phyloP scores from a whole-genome alignment of 2,329 filamentous ascomycete species.

The Ceratocystis destructans region DNA sequence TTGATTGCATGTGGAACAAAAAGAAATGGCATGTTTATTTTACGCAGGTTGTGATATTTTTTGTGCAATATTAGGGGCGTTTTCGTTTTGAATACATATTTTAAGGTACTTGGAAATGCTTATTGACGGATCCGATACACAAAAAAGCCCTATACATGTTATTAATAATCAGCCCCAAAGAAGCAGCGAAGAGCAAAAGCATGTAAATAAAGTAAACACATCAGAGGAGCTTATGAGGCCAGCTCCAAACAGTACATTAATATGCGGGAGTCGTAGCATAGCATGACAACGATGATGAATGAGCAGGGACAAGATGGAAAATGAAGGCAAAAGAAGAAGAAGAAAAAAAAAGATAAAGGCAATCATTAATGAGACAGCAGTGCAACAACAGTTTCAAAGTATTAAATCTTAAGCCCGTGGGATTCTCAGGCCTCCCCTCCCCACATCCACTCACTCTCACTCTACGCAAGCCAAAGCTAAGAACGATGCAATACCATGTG shows the following conservation, averaged over 20 bases:
- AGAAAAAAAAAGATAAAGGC: neutral
- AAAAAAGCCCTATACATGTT: neutral
- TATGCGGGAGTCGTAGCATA: neutral
- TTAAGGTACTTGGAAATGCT: neutral
- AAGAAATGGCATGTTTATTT: neutral
- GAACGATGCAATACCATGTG: neutral
- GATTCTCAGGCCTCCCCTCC: neutral
- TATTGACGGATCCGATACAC: neutral
- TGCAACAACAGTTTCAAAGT: constrained; percentile 1
- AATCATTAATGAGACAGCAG: neutral
- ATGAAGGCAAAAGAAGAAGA: neutral
- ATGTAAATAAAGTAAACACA: neutral
- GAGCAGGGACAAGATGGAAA: too few relatives aligned
- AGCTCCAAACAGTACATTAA: neutral
- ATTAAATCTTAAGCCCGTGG: neutral
- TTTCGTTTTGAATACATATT: constrained; percentile 9
- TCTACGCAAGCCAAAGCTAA: neutral
- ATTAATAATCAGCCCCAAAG: neutral
- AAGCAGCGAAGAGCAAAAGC: neutral
- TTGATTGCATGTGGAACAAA: neutral
- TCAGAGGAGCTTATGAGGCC: neutral
- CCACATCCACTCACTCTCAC: neutral
- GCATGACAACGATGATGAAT: neutral
- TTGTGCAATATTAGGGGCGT: constrained; percentile 6
- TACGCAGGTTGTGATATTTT: neutral